Evolutionary conservation across 2,329 filamentous ascomycete genomes (phyloP).

Genomic region (Orbilia oligospora): DNA sequence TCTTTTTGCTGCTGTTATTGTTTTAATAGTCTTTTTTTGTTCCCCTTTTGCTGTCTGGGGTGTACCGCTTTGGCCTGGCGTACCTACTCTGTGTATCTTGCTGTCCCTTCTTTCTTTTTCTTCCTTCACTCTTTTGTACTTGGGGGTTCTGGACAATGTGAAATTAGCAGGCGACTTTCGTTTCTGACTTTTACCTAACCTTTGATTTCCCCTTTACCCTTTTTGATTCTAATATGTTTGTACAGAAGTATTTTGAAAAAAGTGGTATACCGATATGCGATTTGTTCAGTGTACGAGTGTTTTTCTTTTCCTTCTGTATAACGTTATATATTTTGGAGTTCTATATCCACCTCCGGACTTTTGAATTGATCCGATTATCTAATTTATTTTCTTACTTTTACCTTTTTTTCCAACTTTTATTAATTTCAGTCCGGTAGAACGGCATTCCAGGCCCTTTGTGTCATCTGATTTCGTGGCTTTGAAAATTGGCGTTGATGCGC

Average conservation of each 20-base stretch:
- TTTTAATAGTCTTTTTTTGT: conserved; percentile 27
- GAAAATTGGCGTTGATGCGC: conserved; percentile 2
- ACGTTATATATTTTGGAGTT: background rate
- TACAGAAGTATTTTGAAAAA: conserved; percentile 38
- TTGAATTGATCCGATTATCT: background rate
- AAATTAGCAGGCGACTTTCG: conserved; percentile 45
- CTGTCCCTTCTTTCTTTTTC: conserved; percentile 18
- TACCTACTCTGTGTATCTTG: conserved; percentile 29
- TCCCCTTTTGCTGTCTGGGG: conserved; percentile 24
- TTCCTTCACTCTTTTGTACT: conserved; percentile 26
- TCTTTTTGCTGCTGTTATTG: conserved; percentile 8
- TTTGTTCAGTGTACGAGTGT: background rate
- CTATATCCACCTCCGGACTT: background rate
- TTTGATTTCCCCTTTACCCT: conserved; percentile 29
- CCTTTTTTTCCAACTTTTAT: background rate
- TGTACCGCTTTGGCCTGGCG: conserved; percentile 27
- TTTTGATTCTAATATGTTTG: conserved; percentile 10
- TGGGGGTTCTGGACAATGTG: conserved; percentile 18
- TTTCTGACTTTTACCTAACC: conserved; percentile 15
- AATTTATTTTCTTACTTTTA: conserved; percentile 1
- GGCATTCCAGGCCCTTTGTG: background rate
- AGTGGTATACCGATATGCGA: conserved; percentile 18
- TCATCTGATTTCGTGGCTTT: conserved; percentile 19
- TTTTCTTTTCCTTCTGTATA: background rate
- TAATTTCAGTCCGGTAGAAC: background rate